These are phyloP conservation scores for Knufia petricola DNA, from an alignment of 2,329 filamentous ascomycete genomes.

Conservation along the genomic window DNA sequence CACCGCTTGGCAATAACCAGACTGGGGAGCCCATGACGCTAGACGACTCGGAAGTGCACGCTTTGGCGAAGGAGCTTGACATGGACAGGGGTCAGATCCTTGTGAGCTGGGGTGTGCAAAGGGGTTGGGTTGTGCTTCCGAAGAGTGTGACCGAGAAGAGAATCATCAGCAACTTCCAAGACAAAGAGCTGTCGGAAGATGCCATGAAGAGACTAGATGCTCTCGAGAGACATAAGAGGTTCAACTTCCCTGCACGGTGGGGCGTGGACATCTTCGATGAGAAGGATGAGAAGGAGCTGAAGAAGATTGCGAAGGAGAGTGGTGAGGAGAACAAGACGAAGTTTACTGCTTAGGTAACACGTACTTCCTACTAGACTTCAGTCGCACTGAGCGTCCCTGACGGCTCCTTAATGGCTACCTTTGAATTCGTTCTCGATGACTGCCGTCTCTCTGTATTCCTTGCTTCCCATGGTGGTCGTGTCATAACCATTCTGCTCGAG, in stretches of 20 bases:
- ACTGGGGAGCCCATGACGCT: conserved; percentile 56
- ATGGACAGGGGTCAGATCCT: conserved; percentile 48
- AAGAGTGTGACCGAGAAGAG: conserved; percentile 46
- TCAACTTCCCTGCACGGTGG: conserved; percentile 31
- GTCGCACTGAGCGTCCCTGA: too few relatives aligned
- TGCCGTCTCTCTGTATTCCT: conserved; percentile 10
- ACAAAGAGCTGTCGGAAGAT: conserved; percentile 29
- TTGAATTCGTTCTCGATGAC: neutral
- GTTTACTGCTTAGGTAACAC: conserved; percentile 10
- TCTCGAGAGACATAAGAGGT: conserved; percentile 30
- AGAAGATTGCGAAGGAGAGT: conserved; percentile 13
- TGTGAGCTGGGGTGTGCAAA: conserved; percentile 46
- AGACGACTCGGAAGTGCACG: conserved; percentile 52
- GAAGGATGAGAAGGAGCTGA: conserved; percentile 27
- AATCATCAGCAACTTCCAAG: conserved; percentile 42
- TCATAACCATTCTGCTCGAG: conserved; percentile 69
- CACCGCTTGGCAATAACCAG: conserved; percentile 52
- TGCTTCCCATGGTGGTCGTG: conserved; percentile 46
- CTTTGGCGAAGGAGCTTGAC: conserved; percentile 55
- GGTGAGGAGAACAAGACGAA: conserved; percentile 16
- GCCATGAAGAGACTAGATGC: conserved; percentile 29
- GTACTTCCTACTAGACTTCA: neutral
- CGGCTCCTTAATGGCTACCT: too few relatives aligned
- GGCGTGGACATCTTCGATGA: conserved; percentile 32
- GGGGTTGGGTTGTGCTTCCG: conserved; percentile 45